phyloP scores from a whole-genome alignment of 805 yeast species.

The Lipomyces orientalis region DNA sequence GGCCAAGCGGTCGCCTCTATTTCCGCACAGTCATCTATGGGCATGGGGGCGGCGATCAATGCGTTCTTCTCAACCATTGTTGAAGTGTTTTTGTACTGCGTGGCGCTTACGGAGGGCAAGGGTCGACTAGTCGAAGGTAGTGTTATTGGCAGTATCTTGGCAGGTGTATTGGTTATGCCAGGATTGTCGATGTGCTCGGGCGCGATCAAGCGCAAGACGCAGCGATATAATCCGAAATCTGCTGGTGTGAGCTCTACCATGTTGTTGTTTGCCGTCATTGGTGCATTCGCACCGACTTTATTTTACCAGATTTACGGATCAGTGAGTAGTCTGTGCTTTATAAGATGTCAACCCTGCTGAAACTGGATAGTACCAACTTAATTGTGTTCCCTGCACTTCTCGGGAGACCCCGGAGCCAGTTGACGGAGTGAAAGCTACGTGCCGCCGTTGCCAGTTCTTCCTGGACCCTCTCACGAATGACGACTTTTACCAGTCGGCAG shows the following conservation, averaged over 20 bases:
- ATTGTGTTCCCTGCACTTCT: constrained; percentile 63
- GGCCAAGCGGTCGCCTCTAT: constrained; percentile 99
- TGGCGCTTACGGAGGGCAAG: constrained; percentile 83
- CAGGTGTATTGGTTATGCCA: constrained; percentile 88
- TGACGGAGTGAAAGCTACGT: constrained; percentile 45
- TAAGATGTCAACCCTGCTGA: not conserved
- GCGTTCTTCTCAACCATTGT: constrained; percentile 97
- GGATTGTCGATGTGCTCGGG: constrained; percentile 98
- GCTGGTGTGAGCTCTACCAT: constrained; percentile 98
- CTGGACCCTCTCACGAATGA: constrained; percentile 72
- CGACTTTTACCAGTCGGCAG: constrained; percentile 70
- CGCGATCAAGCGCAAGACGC: constrained; percentile 89
- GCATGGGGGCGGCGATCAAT: constrained; percentile 96
- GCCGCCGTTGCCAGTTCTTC: constrained; percentile 73
- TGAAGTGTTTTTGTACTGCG: constrained; percentile 89
- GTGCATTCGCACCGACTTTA: constrained; percentile 90
- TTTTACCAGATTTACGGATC: constrained; percentile 89
- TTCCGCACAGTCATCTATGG: constrained; percentile 98
- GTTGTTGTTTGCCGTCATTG: constrained; percentile 87
- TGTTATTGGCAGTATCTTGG: constrained; percentile 89
- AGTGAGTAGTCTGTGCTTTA: constrained; percentile 16
- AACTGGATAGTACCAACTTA: constrained; percentile 60
- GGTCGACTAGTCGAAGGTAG: constrained; percentile 94
- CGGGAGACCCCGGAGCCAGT: constrained; percentile 23
- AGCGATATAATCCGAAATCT: constrained; percentile 90